Percentiles rank a stretch among this genome's conserved stretches.
These are phyloP conservation scores for Termitomyces sp. DNA, from an alignment of 768 basidiomycete genomes.

Conservation along the genomic window DNA sequence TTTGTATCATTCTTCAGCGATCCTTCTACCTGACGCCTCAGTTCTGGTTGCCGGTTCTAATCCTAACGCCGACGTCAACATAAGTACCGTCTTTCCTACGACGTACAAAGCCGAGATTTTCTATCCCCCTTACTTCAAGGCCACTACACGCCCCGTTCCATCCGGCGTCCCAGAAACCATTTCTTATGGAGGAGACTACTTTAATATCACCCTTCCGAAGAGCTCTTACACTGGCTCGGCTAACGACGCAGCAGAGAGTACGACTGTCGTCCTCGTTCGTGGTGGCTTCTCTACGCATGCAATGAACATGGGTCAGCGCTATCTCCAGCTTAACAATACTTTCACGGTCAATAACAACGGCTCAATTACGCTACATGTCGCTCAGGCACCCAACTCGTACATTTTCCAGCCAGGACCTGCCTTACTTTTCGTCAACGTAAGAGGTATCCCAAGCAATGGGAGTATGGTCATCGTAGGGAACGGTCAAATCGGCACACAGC, in stretches of 20 bases:
- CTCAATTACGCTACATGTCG: conserved; percentile 74
- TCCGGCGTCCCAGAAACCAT: conserved; percentile 69
- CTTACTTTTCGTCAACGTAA: conserved; percentile 76
- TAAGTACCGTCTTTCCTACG: conserved; percentile 62
- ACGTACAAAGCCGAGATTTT: conserved; percentile 82
- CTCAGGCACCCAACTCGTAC: conserved; percentile 81
- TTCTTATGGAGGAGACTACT: conserved; percentile 77
- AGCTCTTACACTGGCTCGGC: conserved; percentile 62
- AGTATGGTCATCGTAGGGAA: conserved; percentile 74
- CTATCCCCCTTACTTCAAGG: conserved; percentile 89
- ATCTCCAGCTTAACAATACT: conserved; percentile 78
- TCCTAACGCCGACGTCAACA: conserved; percentile 82
- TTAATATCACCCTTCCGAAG: conserved; percentile 71
- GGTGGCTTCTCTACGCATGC: conserved; percentile 82
- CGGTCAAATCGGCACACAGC: conserved; percentile 72
- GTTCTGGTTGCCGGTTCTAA: conserved; percentile 90
- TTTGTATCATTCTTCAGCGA: conserved; percentile 78
- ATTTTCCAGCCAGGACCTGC: conserved; percentile 88
- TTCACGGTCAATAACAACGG: conserved; percentile 77
- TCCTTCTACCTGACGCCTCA: conserved; percentile 79
- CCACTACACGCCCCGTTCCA: conserved; percentile 63
- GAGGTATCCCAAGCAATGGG: conserved; percentile 82
- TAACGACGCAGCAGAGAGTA: conserved; percentile 69
- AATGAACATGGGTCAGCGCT: conserved; percentile 86
- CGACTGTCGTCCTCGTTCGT: conserved; percentile 74